A percentile compares a stretch with the other conserved stretches of the same genome.
Conservation (phyloP, 495 filamentous ascomycete genomes). For the Chaetomium tenue region DNA sequence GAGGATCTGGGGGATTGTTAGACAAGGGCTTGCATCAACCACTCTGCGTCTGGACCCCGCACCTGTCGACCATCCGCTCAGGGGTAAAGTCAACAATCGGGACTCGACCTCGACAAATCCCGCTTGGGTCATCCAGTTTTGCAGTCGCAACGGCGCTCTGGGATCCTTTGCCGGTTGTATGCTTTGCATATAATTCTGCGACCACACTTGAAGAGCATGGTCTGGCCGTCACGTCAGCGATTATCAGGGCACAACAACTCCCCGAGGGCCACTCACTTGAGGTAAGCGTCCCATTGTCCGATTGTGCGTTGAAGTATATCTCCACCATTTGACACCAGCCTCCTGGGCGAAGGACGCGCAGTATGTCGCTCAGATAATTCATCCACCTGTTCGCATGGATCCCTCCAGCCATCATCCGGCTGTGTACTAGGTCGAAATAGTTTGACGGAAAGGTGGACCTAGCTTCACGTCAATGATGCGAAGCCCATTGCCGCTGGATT, state of each 20-base stretch:
- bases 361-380: slow-evolving; percentile 75
- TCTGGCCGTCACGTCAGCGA: slow-evolving; percentile 36
- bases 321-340: slow-evolving; percentile 94
- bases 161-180: slow-evolving; percentile 68
- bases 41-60: slow-evolving; percentile 26
- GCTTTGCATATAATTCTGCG: slow-evolving; percentile 63
- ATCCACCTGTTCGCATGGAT: slow-evolving; percentile 76
- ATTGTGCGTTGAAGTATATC: slow-evolving; percentile 83
- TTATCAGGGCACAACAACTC: neutral
- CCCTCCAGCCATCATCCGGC: slow-evolving; percentile 72
- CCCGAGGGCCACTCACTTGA: slow-evolving; percentile 43
- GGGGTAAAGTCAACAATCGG: slow-evolving; percentile 65
- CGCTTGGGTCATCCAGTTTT: slow-evolving; percentile 59
- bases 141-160: slow-evolving; percentile 63
- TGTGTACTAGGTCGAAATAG: slow-evolving; percentile 89
- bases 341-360: slow-evolving; percentile 52
- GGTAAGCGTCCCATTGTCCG: slow-evolving; percentile 80
- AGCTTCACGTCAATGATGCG: slow-evolving; percentile 16
- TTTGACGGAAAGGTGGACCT: slow-evolving; percentile 72
- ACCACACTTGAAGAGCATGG: slow-evolving; percentile 74
- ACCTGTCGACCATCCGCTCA: slow-evolving; percentile 76
- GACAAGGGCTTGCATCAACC: slow-evolving; percentile 9
- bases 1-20: slow-evolving; percentile 49
- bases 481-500: neutral
- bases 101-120: slow-evolving; percentile 72